Percentiles rank a stretch among this genome's conserved stretches.
Conservation (phyloP, 495 filamentous ascomycete species). For the Xylaria nigripes region DNA sequence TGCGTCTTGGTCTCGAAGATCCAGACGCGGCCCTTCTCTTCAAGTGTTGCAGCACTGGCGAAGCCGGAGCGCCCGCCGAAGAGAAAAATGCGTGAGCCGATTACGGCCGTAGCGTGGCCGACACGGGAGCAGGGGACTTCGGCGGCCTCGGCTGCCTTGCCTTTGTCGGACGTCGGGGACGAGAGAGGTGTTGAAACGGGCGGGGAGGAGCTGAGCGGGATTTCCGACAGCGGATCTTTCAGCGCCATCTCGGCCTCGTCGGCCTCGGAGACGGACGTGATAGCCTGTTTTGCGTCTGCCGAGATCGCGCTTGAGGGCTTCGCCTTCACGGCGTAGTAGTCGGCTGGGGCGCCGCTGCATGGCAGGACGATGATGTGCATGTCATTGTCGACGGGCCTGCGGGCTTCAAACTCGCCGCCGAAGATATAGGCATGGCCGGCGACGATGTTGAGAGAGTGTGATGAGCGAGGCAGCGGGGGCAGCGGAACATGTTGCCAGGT, state of each 20-base stretch:
- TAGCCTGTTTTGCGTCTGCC: not conserved
- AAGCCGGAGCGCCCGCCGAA: conserved; percentile 50
- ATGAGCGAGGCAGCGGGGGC: conserved; percentile 54
- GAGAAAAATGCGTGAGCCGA: conserved; percentile 54
- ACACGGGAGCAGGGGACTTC: conserved; percentile 43
- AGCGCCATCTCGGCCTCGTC: conserved; percentile 27
- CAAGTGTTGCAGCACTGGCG: conserved; percentile 36
- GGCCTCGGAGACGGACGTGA: conserved; percentile 26
- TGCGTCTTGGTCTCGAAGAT: conserved; percentile 51
- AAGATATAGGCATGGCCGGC: conserved; percentile 62
- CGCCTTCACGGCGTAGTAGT: conserved; percentile 50
- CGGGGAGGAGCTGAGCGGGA: conserved; percentile 15
- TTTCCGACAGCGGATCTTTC: conserved; percentile 18
- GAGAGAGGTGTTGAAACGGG: not conserved
- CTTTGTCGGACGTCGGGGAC: conserved; percentile 6
- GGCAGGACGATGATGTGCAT: conserved; percentile 61
- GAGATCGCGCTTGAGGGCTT: conserved; percentile 16
- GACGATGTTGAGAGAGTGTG: conserved; percentile 61
- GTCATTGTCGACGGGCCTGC: conserved; percentile 56
- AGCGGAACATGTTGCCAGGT: conserved; percentile 50
- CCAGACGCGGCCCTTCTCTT: conserved; percentile 60
- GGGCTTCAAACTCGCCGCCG: conserved; percentile 48
- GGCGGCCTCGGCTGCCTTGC: not conserved
- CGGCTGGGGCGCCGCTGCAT: conserved; percentile 41
- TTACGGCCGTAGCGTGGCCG: conserved; percentile 50